phyloP scores from a whole-genome alignment of 2,329 filamentous ascomycete genomes.

The Metarhizium humberi region DNA sequence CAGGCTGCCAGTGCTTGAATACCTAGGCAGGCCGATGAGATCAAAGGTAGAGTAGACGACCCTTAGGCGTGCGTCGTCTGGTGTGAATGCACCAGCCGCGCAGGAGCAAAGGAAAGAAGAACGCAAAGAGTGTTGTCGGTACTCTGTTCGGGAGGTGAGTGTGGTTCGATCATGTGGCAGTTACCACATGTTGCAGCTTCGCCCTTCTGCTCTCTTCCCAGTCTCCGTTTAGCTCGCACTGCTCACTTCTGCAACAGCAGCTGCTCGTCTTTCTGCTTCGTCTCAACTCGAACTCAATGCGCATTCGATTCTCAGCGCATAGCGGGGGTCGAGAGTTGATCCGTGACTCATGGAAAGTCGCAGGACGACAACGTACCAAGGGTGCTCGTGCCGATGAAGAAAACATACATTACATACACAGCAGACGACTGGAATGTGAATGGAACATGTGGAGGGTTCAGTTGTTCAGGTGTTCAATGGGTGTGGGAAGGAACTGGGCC shows the following conservation, averaged over 20 bases:
- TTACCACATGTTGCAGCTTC: slow-evolving; percentile 7
- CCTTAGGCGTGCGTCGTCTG: neutral
- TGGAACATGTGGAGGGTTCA: slow-evolving; percentile 4
- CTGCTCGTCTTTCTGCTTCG: slow-evolving; percentile 3
- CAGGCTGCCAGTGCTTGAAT: too few species aligned
- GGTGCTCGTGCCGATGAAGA: neutral
- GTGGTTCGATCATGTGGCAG: slow-evolving; percentile 3
- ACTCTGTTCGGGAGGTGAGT: slow-evolving; percentile 1
- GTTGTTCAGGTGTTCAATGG: slow-evolving; percentile 2
- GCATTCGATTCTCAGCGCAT: slow-evolving; percentile 3
- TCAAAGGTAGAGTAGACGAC: neutral
- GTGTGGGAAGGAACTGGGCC: slow-evolving; percentile 2
- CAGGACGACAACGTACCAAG: slow-evolving; percentile 1
- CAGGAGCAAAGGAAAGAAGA: neutral
- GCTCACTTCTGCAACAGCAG: neutral
- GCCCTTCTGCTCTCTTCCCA: slow-evolving; percentile 1
- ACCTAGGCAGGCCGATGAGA: neutral
- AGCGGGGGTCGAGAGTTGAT: slow-evolving; percentile 1
- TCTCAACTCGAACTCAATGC: slow-evolving; percentile 3
- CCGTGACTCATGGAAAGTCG: slow-evolving; percentile 1
- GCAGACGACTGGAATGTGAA: slow-evolving; percentile 5
- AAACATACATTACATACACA: neutral
- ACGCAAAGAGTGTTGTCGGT: neutral
- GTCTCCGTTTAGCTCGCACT: neutral
- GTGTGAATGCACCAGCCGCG: neutral